phyloP scores from a whole-genome alignment of 2,329 filamentous ascomycete genomes.

The Sclerotinia minor region DNA sequence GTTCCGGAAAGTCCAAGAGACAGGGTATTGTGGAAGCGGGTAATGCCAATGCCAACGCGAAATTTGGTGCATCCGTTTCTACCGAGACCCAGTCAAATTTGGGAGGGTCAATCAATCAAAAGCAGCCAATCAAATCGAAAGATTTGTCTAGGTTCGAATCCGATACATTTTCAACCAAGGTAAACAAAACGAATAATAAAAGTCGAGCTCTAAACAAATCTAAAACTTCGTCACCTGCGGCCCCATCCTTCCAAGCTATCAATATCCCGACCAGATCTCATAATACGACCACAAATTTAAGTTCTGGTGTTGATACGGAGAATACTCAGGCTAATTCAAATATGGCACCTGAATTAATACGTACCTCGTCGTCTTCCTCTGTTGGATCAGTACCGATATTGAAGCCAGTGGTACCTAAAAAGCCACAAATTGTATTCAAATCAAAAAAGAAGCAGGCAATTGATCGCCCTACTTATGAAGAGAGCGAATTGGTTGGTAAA shows the following conservation, averaged over 20 bases:
- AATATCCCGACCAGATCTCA: conserved; percentile 26
- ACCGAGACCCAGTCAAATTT: conserved; percentile 35
- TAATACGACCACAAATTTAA: conserved; percentile 23
- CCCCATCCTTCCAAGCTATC: conserved; percentile 29
- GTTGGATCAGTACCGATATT: conserved; percentile 26
- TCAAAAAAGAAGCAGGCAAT: conserved; percentile 30
- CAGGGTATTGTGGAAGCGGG: conserved; percentile 19
- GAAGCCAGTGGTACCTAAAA: conserved; percentile 12
- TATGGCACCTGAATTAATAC: conserved; percentile 29
- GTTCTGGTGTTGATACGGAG: conserved; percentile 13
- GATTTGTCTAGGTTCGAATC: conserved; percentile 35
- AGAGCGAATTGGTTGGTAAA: conserved; percentile 30
- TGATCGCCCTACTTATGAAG: conserved; percentile 28
- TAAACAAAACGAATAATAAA: conserved; percentile 24
- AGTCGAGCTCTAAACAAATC: conserved; percentile 19
- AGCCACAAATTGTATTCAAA: conserved; percentile 29
- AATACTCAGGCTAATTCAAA: conserved; percentile 20
- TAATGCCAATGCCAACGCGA: conserved; percentile 33
- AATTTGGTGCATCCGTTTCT: conserved; percentile 32
- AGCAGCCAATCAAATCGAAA: conserved; percentile 35
- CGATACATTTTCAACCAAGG: conserved; percentile 36
- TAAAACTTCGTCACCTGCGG: conserved; percentile 26
- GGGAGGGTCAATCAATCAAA: conserved; percentile 29
- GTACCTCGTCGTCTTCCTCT: conserved; percentile 28
- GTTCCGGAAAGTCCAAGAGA: conserved; percentile 19